phyloP scores from a whole-genome alignment of 345 rosid genomes.

The Noccaea bulbosa region DNA sequence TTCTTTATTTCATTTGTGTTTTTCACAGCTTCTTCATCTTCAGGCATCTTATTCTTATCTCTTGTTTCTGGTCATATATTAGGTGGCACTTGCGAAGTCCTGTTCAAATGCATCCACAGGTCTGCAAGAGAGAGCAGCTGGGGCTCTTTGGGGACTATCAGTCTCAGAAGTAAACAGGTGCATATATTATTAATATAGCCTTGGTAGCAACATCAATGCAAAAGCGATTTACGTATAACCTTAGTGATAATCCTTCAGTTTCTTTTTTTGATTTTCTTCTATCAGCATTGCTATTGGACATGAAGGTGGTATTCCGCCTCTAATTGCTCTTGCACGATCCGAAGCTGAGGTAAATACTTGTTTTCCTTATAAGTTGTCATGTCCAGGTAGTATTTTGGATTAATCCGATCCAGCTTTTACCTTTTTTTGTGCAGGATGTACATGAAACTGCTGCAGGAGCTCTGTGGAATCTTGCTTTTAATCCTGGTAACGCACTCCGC shows the following conservation, averaged over 20 bases:
- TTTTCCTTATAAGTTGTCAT: constrained; percentile 16
- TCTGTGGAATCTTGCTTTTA: constrained; percentile 85
- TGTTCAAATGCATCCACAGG: constrained; percentile 76
- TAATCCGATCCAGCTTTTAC: constrained; percentile 11
- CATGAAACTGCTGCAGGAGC: constrained; percentile 90
- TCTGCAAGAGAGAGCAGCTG: constrained; percentile 96
- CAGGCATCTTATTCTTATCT: constrained; percentile 25
- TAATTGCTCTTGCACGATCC: constrained; percentile 66
- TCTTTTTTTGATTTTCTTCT: neutral
- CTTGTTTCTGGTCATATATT: constrained; percentile 37
- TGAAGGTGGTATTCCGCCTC: constrained; percentile 77
- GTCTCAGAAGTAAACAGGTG: constrained; percentile 89
- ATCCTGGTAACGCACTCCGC: constrained; percentile 67
- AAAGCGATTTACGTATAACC: constrained; percentile 1
- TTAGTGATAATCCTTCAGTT: neutral
- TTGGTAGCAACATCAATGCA: neutral
- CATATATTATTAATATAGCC: constrained; percentile 18
- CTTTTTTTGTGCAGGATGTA: constrained; percentile 61
- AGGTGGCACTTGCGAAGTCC: constrained; percentile 87
- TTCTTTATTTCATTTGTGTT: neutral
- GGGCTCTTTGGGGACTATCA: constrained; percentile 95
- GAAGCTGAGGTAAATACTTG: constrained; percentile 58
- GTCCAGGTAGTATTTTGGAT: neutral
- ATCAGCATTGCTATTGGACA: constrained; percentile 75
- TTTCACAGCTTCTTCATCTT: constrained; percentile 17